Base-by-base conservation (phyloP, 2,329 filamentous ascomycete genomes). In the Thyridium curvatum region DNA sequence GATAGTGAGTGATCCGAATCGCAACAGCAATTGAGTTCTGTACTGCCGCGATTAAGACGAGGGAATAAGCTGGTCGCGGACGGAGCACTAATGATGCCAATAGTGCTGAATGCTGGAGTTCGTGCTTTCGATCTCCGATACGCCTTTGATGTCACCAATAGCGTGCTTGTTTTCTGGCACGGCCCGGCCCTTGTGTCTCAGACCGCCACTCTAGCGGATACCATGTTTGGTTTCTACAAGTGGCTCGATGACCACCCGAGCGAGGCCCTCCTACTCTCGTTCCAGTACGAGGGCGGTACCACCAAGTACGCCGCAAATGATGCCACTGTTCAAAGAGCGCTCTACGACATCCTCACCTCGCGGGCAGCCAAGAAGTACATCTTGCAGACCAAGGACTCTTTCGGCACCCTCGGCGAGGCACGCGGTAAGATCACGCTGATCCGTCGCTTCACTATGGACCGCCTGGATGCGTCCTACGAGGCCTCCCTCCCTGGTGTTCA, bases 81-180 rank as follows among this genome's bases (percentile, higher is more conserved):
- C 21, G 6, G 21, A n/a, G 21, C 21, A 10, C 21, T 26, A 26
- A 26, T 26, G 6, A 6, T 26, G 21, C 10, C 21, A 26, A 26
- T 10, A 26, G 21, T 66, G 51, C 59, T 75, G 0, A 55, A 66
- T 34, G 56, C 56, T 18, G 71, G 70, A 7, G 63, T 73, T 12
- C 64, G 71, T 13, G 70, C 62, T 29, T 71, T 74, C 41, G 71
- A 74, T 45, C 52, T 74, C 30, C 58, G 69, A n/a, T 69, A 66
- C 46, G 69, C 68, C 3, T 56, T 66, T 26, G 70, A 74, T 45
- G 59, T 65, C 3, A 64, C 63, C 3, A 66, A 64, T 37, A 60
- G 53, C 8, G 59, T 53, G 2, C 53, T 74, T 1, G 62, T 71
- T 3, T 74, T 72, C 52, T 74, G 66, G 58, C 71, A 74, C 46